Conservation (phyloP, 768 basidiomycete species). For the Tricholoma sp. region DNA sequence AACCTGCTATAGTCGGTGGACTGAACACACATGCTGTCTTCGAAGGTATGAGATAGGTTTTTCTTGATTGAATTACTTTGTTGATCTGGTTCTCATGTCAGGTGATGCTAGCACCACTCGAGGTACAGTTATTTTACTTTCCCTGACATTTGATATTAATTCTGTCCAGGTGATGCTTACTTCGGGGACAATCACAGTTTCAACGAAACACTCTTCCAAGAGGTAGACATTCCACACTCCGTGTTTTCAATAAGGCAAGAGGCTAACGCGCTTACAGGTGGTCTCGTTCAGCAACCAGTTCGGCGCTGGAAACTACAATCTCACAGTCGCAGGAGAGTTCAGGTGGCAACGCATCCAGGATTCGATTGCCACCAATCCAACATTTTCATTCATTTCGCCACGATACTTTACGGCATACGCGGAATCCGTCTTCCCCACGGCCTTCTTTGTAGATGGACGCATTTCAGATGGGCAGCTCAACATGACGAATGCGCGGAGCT, state of each 20-base stretch:
- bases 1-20: not conserved
- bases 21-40: not conserved
- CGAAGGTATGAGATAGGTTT: not conserved
- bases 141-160: not conserved
- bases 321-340: conserved; percentile 5
- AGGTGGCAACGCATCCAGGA: too few species aligned
- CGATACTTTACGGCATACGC: too few species aligned
- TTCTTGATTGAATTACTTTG: not conserved
- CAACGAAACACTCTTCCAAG: not conserved
- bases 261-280: not conserved
- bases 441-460: too few species aligned
- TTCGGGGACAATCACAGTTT: not conserved
- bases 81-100: not conserved
- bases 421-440: too few species aligned
- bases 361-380: too few species aligned
- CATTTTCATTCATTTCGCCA: too few species aligned
- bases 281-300: conserved; percentile 4
- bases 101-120: not conserved
- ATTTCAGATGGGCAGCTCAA: too few species aligned
- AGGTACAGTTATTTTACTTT: not conserved
- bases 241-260: not conserved
- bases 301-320: conserved; percentile 20
- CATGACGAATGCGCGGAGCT: too few species aligned
- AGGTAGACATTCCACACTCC: not conserved
- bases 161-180: not conserved